Conservation (phyloP, 495 filamentous ascomycete species). For the Lophium mytilinum region DNA sequence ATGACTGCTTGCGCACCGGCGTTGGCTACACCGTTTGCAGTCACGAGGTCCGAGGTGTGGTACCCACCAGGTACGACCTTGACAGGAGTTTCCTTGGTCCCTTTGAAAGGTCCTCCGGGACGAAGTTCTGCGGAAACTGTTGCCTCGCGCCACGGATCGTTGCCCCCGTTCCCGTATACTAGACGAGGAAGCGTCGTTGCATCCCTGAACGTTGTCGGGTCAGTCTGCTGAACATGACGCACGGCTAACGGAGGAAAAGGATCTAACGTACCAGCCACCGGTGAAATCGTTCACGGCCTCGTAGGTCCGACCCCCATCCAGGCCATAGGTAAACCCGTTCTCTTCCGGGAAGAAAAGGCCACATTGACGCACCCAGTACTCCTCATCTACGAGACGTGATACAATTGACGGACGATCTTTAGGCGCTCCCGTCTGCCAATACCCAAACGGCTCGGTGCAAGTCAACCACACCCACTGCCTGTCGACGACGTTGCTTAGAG, state of each 20-base stretch:
- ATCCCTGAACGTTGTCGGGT: conserved; percentile 35
- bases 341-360: conserved; percentile 48
- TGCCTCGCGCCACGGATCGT: conserved; percentile 51
- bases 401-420: conserved; percentile 25
- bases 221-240: background rate
- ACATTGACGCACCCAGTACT: conserved; percentile 56
- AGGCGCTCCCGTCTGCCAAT: conserved; percentile 47
- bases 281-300: conserved; percentile 41
- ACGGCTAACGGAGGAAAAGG: background rate
- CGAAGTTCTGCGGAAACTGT: conserved; percentile 45
- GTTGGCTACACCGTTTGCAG: conserved; percentile 39
- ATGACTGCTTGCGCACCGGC: conserved; percentile 34
- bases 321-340: conserved; percentile 41
- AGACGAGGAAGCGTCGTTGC: conserved; percentile 48
- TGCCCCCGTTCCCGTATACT: conserved; percentile 56
- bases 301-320: conserved; percentile 44
- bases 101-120: conserved; percentile 45
- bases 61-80: conserved; percentile 49
- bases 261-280: background rate
- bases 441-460: conserved; percentile 58
- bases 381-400: conserved; percentile 47
- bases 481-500: conserved; percentile 43
- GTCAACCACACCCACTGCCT: conserved; percentile 59
- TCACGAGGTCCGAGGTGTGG: conserved; percentile 45
- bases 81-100: conserved; percentile 39